These are phyloP conservation scores for Yarrowia keelungensis DNA, from an alignment of 805 yeast genomes.

Conservation along the genomic window DNA sequence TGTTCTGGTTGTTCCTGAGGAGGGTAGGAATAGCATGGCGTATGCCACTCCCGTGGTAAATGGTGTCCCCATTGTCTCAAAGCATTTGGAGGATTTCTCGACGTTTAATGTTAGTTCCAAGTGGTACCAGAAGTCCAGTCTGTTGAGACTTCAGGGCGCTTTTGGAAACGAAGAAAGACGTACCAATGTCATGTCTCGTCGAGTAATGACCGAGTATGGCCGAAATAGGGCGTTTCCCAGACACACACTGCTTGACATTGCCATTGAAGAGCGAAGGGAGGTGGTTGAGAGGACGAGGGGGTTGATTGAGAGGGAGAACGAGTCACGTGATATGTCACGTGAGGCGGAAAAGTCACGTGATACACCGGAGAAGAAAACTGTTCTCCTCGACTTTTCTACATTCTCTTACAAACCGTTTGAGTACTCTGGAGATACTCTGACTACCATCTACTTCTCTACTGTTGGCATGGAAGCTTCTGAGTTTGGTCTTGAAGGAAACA, in stretches of 20 bases:
- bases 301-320: neutral
- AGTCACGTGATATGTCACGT: too few species aligned
- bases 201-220: neutral
- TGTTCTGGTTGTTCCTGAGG: neutral
- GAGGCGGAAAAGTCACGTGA: neutral
- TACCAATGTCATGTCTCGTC: neutral
- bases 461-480: neutral
- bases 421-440: neutral
- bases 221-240: neutral
- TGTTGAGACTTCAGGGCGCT: slow-evolving; percentile 1
- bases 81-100: neutral
- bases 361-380: neutral
- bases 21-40: too few species aligned
- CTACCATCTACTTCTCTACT: neutral
- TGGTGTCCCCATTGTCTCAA: slow-evolving; percentile 1
- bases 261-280: neutral
- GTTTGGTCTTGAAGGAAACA: slow-evolving; percentile 2
- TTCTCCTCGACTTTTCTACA: neutral
- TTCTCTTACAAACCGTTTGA: neutral
- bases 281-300: neutral
- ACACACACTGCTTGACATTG: neutral
- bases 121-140: neutral
- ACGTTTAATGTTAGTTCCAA: neutral
- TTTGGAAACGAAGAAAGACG: neutral
- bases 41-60: neutral